Conservation (phyloP, 2,329 filamentous ascomycete species). For the Alternaria consortialis region DNA sequence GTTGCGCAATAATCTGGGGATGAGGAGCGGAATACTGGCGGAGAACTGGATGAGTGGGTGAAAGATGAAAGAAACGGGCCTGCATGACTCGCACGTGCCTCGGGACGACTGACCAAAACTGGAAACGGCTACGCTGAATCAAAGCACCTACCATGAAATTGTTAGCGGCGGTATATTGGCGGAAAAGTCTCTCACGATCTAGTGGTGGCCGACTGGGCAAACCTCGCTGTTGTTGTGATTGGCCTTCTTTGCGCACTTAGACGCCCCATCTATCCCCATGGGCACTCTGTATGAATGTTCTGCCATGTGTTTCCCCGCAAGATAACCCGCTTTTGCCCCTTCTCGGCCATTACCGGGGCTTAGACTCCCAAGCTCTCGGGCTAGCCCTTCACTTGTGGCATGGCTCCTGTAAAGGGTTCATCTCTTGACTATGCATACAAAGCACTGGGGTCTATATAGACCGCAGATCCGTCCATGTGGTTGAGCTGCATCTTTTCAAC, state of each 20-base stretch:
- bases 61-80: background rate
- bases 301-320: conserved; percentile 32
- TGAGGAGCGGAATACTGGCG: conserved; percentile 28
- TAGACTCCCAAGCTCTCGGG: conserved; percentile 22
- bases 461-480: conserved; percentile 8
- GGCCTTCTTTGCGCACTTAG: conserved; percentile 12
- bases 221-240: conserved; percentile 17
- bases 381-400: conserved; percentile 17
- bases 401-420: conserved; percentile 5
- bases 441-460: conserved; percentile 18
- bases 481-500: conserved; percentile 1
- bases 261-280: conserved; percentile 30
- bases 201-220: conserved; percentile 9
- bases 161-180: conserved; percentile 29
- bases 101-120: conserved; percentile 2
- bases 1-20: conserved; percentile 14
- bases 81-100: conserved; percentile 9
- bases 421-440: background rate
- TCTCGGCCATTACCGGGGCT: conserved; percentile 22
- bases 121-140: conserved; percentile 8
- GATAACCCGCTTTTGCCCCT: conserved; percentile 19
- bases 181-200: conserved; percentile 26
- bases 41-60: background rate
- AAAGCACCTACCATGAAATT: background rate
- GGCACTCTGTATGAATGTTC: conserved; percentile 16